Base-by-base conservation (phyloP, 2,329 filamentous ascomycete genomes). In the Chaetomium strumarium region DNA sequence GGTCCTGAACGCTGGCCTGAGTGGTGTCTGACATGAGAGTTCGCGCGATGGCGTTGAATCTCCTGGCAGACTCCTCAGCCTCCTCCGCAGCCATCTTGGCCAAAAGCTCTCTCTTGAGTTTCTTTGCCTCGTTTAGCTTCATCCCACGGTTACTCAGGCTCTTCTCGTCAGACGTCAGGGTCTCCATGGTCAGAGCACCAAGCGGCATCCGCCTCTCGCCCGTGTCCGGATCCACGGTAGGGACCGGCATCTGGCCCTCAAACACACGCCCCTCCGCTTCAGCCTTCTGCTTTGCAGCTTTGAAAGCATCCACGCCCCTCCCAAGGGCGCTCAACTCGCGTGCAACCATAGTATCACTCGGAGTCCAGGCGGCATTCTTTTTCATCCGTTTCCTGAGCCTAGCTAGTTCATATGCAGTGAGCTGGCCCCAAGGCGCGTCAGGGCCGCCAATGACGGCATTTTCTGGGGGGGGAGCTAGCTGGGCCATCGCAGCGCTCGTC, bases 331-430 rank as follows among this genome's bases (percentile, higher is more conserved):
- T 86, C 1, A 93, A 78, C 68, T 92, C 88, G 30, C 88, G 77
- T 14, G 86, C 81, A 58, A 92, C 88, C 88, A 93, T 93, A 0
- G 88, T 91, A 61, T 89, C 86, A 57, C 86, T 91, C 0, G 88
- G 88, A 2, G 81, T 84, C 88, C 88, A 93, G 5, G 88, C 84
- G 0, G 88, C 86, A 63, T 93, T 93, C 75, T 93, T 93, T 78
- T 93, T 93, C 88, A 93, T 93, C 16, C 86, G 79, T 70, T 93
- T 93, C 55, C 88, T 76, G 8, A 93, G 75, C 57, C 83, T 79
- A 1, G 82, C 83, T 43, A 86, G 72, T 64, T 86, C 83, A 57
- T 80, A 85, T 14, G 76, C 72, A 7, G 82, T 85, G 36, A 86
- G 73, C 60, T 81, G 81, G 20, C 85, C 71, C 83, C 83, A 86